A percentile compares a stretch with the other conserved stretches of the same genome.
Conservation (phyloP, 2,329 filamentous ascomycete genomes). For the Biscogniauxia sp. region DNA sequence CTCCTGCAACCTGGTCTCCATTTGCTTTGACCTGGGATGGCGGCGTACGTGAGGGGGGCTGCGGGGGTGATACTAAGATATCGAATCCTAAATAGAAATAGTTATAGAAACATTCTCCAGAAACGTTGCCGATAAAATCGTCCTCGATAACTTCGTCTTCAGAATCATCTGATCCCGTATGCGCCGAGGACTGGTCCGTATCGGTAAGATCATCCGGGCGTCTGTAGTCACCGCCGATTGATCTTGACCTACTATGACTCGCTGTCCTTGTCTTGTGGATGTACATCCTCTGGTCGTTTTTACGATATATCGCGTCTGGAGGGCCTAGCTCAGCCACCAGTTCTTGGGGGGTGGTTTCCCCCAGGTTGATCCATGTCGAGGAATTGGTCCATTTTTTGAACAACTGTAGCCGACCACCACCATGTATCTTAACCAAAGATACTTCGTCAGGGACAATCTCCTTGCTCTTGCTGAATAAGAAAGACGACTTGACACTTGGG, state of each 20-base stretch:
- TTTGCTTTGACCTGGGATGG: constrained; percentile 43
- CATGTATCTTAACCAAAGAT: constrained; percentile 74
- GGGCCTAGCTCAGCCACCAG: constrained; percentile 87
- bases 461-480: constrained; percentile 66
- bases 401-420: constrained; percentile 75
- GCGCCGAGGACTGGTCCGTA: constrained; percentile 72
- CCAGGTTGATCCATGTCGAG: constrained; percentile 70
- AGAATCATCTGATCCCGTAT: constrained; percentile 68
- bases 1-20: constrained; percentile 26
- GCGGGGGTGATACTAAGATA: constrained; percentile 79
- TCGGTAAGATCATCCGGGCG: constrained; percentile 61
- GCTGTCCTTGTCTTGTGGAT: constrained; percentile 68
- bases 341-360: constrained; percentile 89
- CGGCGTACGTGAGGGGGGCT: constrained; percentile 60
- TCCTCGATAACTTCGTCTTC: constrained; percentile 61
- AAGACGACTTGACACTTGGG: constrained; percentile 70
- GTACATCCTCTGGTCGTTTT: constrained; percentile 83
- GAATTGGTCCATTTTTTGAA: constrained; percentile 67
- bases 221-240: constrained; percentile 43
- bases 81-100: constrained; percentile 97
- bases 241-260: constrained; percentile 49
- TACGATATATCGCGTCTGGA: constrained; percentile 90
- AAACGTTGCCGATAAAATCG: constrained; percentile 50
- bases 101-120: constrained; percentile 87
- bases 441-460: constrained; percentile 87